Evolutionary conservation across 495 filamentous ascomycete species (phyloP), one percentile per base, ranked within the genome.

Genomic region (Geopyxis carbonaria): DNA sequence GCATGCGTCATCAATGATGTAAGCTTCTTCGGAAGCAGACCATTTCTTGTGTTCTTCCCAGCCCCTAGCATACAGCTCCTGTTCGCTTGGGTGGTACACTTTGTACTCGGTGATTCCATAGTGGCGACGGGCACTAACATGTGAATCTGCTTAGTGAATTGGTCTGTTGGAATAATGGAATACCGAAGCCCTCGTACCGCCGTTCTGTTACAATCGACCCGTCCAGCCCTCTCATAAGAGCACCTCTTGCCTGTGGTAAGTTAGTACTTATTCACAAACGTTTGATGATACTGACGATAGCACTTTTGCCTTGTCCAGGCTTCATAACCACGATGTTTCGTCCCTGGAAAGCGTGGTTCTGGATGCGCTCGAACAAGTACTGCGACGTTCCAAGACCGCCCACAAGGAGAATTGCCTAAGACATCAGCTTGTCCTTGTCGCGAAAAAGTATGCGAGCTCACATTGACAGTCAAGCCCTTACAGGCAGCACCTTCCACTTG

Each of bases 361-460:
- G 59, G 35, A 82, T 53, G 0, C 69, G 61, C 46, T 66, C 64
- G 44, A 68, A 71, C 35, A 81, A 64, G 53, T 78, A 80, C 45
- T 67, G 69, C 14, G 67, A 76, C 27, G 67, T 62, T 13, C 77
- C 77, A 42, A 80, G 76, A 0, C 77, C 77, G 3, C 77, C 76
- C 11, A 81, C 77, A 0, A 81, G 64, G 10, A 80, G 59, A 24
- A 81, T 72, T 1, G 71, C 66, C 45, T 65, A 57, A 36, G 5
- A 6, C 33, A 36, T 22, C 4, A 36, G 5, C 33, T 14, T 39
- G 45, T 46, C 36, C 50, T 51, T 18, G 9, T 7, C 18, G 28
- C 10, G 9, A 8, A 27, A 31, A 39, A 35, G 15, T 33, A 20
- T 44, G 8, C 8, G 10, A 13, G n/a, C 11, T 16, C 44, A 44